Evolutionary conservation across 2,329 filamentous ascomycete species (phyloP), one percentile per base, ranked within the genome.

Genomic region (Penicillium freii): DNA sequence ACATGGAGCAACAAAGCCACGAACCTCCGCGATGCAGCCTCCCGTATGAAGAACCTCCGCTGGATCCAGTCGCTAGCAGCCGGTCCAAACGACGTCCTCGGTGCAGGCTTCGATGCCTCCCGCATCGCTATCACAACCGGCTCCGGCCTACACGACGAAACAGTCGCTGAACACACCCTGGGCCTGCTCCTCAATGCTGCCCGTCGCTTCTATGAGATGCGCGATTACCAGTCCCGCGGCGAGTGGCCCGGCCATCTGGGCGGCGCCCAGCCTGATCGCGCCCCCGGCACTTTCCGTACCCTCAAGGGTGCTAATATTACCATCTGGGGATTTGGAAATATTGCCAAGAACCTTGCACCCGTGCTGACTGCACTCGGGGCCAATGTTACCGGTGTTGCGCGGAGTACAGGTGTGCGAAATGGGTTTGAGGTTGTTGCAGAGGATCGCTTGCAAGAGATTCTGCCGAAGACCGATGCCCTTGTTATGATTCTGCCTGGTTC

Each of bases 1-100:
- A 86, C 85, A 6, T 87, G 85, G 85, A 72, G 77, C 70, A 88
- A 88, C 78, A 78, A 75, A 27, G 63, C 82, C 40, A 74, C 75
- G 15, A 87, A 87, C 75, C 83, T 88, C 58, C 73, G 78, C 23
- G 82, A 87, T 67, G 85, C 84, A 48, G 81, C 80, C 2, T 63
- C 69, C 50, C 80, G 81, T 57, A 76, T 87, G 70, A 81, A 77
- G 55, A 82, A 84, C 40, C 77, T 88, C 15, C 78, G 78, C 62
- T 88, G 85, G 84, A 87, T 88, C 71, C 85, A 88, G 67, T 86
- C 83, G 0, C 83, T 87, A 34, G 85, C 85, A 36, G 85, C 85
- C 0, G 85, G 85, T 0, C 85, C 85, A 64, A 87, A 87, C 69
- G 85, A 87, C 68, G 84, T 87, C 17, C 80, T 87, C 19, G 71